Base-by-base conservation (phyloP, 139 green algal species). In the Closterium sp. region DNA sequence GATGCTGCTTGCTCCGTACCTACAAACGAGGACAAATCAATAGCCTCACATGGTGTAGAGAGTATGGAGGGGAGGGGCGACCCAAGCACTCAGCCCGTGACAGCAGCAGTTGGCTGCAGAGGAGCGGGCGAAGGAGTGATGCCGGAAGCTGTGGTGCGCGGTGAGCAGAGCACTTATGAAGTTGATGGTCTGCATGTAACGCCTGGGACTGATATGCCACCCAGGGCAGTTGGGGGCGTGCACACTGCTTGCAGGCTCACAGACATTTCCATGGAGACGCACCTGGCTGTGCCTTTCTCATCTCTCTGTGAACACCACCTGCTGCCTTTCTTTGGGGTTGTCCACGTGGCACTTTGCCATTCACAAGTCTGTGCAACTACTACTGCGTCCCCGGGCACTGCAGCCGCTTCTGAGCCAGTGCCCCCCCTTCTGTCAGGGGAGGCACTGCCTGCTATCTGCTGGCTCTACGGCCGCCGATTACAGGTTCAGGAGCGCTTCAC, bases 291-390 rank as follows among this genome's bases (percentile, higher is more conserved):
- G n/a, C 92, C 92, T 0, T 96, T 98, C 90, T 87, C 89, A n/a
- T 97, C 97, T 9, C 96, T 97, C 92, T 99, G 98, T 93, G 98
- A 99, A 95, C 98, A 99, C 96, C 98, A 99, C 94, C 96, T 99
- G 95, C 96, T 99, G 91, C 98, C 98, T 0, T 99, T 99, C 70
- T 97, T 99, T 89, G 98, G 98, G 79, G 88, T 10, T 0, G 91
- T 92, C 22, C 91, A 94, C 42, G 93, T 96, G 4, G 95, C 31
- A 27, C 24, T 91, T 86, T 6, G 86, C 88, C 10, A 22, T 10
- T 13, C 84, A 32, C 84, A 30, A 87, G 84, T 19, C 84, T 24
- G n/a, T 24, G 32, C 28, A 30, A 31, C 84, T 9, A 13, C 84
- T 24, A 5, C 32, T 24, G 22, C 84, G 1, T 31, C 28, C 84